phyloP scores from a whole-genome alignment of 805 yeast species.

The Brettanomyces anomalus region DNA sequence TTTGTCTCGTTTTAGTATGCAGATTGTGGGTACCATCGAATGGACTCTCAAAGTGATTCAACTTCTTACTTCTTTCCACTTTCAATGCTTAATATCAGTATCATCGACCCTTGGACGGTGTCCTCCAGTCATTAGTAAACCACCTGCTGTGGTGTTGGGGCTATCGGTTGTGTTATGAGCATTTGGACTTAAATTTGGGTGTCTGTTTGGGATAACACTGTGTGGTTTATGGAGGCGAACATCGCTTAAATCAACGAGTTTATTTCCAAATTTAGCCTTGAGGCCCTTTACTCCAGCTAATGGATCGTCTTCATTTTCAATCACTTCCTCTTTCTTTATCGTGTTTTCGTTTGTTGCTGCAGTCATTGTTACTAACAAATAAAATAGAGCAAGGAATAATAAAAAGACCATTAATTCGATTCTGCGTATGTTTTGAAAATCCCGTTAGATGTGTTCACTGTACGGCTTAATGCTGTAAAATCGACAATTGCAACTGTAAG shows the following conservation, averaged over 20 bases:
- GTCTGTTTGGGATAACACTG: conserved; percentile 1
- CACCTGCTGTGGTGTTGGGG: background rate
- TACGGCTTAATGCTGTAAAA: no score
- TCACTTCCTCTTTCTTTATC: background rate
- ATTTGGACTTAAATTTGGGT: background rate
- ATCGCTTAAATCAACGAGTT: conserved; percentile 10
- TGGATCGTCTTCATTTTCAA: conserved; percentile 1
- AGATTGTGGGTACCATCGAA: no score
- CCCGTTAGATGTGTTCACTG: no score
- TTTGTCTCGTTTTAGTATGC: no score
- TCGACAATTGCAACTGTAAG: no score
- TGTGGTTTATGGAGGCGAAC: conserved; percentile 7
- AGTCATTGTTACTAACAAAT: background rate
- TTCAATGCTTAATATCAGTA: no score
- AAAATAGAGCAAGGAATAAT: background rate
- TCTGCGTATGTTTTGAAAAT: no score
- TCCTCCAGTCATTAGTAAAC: background rate
- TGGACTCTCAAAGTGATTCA: no score
- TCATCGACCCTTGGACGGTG: background rate
- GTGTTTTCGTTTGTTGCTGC: background rate
- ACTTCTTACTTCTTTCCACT: no score
- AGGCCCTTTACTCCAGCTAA: conserved; percentile 6
- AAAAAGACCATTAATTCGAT: conserved; percentile 1
- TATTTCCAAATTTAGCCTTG: conserved; percentile 9
- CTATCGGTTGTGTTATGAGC: background rate